Evolutionary conservation across 2,329 filamentous ascomycete genomes (phyloP), one percentile per base, ranked within the genome.

Genomic region (Chrysoporthe cubensis): DNA sequence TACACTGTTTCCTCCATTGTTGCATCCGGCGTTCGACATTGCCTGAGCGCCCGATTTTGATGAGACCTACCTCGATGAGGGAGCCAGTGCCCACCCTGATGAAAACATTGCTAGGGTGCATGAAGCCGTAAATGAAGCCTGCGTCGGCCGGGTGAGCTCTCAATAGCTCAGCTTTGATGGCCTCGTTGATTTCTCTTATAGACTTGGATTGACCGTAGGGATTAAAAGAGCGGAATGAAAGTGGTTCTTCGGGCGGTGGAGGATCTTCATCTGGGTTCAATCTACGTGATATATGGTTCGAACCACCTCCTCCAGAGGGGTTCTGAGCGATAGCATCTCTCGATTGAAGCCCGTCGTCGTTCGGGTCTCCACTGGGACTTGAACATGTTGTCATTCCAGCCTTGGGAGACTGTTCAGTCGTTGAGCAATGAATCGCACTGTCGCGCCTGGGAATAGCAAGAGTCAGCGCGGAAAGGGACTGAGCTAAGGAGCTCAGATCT

Each of bases 21-120:
- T 21, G 18, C 74, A 77, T 76, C 13, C 77, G 76, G 5, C 2
- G 26, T 1, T 66, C 14, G 48, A 71, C 61, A 37, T 77, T 13
- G 1, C 61, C 43, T 2, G 75, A 69, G 70, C 65, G 71, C 26
- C 77, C 77, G n/a, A 78, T 78, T 64, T 78, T 78, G 69, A 78
- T 69, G 32, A 73, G 69, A 6, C 70, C 70, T 16, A 42, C 77
- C 60, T 78, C 76, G 68, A 76, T 66, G 34, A 72, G 68, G 7
- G 71, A 70, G 3, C 44, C 14, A 1, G 48, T 21, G 7, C 44
- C 54, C 3, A 69, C 42, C 3, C 59, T 64, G 18, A 66, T 64
- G 26, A 62, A 66, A 21, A 73, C 70, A 18, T 66, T 72, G 7
- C 68, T 60, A 1, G 74, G 71, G 26, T 74, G 74, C 1, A 67